Evolutionary conservation across 495 filamentous ascomycete species (phyloP), one percentile per base, ranked within the genome.

Genomic region (Xylaria longipes): DNA sequence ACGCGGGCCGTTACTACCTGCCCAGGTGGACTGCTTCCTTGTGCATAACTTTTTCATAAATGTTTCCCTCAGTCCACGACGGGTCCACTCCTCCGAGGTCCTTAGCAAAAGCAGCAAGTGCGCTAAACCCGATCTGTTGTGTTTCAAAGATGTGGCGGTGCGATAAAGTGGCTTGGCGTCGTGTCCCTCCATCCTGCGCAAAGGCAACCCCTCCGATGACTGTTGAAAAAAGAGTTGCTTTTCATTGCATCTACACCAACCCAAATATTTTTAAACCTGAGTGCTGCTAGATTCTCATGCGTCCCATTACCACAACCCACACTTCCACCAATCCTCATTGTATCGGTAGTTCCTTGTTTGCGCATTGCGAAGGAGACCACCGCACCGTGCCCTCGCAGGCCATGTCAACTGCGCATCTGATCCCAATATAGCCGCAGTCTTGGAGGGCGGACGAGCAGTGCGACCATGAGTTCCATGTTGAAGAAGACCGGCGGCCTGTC

Each of bases 401-500:
- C 62, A 71, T 71, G 69, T 45, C 62, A 46, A 71, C 9, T 22
- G 12, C 29, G 20, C 37, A 58, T 35, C 33, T 54, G 29, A 60
- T 65, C 27, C 50, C 29, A 50, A 39, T 15, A 65, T 66, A 65
- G 48, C 50, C 37, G 52, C 62, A 31, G 29, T 17, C n/a, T 27
- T 29, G 41, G 20, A 11, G 62, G 27, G 35, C 25, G 27, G 37
- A 71, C 22, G 9, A 65, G 27, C 1, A 33, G 35, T n/a, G 72
- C 46, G 73, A 64, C 61, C 71, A 82, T 81, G 75, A 80, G 76
- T 80, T 81, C 76, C 62, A 83, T 86, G 82, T 66, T 85, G 70
- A 85, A 83, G 68, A 84, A 82, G 70, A 84, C 83, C 64, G 73
- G 79, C 65, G 80, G 76, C 72, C 75, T 79, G 73, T 77, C 73